These are phyloP conservation scores for Coprinopsis marcescibilis DNA, from an alignment of 768 basidiomycete species.

Conservation along the genomic window DNA sequence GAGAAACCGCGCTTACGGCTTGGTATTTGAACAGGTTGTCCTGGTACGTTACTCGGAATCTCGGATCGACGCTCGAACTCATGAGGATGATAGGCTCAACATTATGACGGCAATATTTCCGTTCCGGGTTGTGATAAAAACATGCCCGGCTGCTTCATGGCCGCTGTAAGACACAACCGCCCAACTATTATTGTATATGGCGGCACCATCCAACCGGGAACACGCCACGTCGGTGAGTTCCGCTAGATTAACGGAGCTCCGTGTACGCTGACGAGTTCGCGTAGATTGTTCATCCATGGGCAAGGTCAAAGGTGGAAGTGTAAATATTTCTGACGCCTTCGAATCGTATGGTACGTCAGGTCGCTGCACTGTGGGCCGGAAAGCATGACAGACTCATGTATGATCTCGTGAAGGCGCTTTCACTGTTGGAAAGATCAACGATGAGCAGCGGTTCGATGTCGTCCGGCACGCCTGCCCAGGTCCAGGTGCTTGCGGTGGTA, in stretches of 20 bases:
- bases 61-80: background rate
- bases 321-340: constrained; percentile 81
- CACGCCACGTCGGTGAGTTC: constrained; percentile 54
- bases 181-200: constrained; percentile 87
- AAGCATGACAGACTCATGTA: background rate
- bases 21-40: background rate
- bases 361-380: background rate
- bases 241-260: constrained; percentile 6
- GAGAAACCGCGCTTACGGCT: background rate
- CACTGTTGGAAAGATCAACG: constrained; percentile 67
- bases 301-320: constrained; percentile 70
- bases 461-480: constrained; percentile 83
- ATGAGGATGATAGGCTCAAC: constrained; percentile 54
- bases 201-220: constrained; percentile 77
- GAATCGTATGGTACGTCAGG: constrained; percentile 64
- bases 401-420: constrained; percentile 51
- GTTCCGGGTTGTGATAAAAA: constrained; percentile 91
- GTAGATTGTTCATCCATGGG: constrained; percentile 77
- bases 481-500: constrained; percentile 80
- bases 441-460: constrained; percentile 80
- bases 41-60: constrained; percentile 8
- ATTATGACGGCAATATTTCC: constrained; percentile 84
- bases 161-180: constrained; percentile 80
- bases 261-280: background rate
- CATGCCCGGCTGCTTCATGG: constrained; percentile 87